These are phyloP conservation scores for Didymella exigua DNA, from an alignment of 2,329 filamentous ascomycete genomes.

Conservation along the genomic window DNA sequence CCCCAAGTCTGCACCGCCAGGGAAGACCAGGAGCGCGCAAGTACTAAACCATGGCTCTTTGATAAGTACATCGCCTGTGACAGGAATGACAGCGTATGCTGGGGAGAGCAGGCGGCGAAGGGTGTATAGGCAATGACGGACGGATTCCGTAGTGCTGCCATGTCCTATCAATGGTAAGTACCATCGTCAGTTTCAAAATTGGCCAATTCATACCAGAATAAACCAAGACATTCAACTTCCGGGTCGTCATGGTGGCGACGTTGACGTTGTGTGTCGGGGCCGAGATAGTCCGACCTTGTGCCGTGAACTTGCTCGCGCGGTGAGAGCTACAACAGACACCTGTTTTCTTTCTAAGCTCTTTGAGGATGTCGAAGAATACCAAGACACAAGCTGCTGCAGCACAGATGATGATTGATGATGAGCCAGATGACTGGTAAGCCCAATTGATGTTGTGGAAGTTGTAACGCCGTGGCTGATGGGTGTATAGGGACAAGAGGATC, in stretches of 20 bases:
- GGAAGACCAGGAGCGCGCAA: conserved; percentile 88
- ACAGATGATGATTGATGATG: conserved; percentile 70
- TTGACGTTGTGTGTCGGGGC: conserved; percentile 36
- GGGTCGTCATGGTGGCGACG: conserved; percentile 62
- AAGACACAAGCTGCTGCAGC: conserved; percentile 46
- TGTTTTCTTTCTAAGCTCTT: conserved; percentile 10
- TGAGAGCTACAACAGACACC: conserved; percentile 9
- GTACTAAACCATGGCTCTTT: conserved; percentile 90
- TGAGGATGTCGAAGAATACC: conserved; percentile 64
- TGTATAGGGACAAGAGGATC: conserved; percentile 89
- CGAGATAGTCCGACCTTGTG: conserved; percentile 37
- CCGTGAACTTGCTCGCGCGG: conserved; percentile 21
- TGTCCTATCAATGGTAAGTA: conserved; percentile 61
- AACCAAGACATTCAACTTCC: conserved; percentile 87
- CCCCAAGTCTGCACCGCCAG: conserved; percentile 90
- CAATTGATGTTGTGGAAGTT: conserved; percentile 26
- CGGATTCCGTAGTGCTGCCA: conserved; percentile 85
- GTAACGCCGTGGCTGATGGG: conserved; percentile 1
- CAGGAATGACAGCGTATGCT: conserved; percentile 89
- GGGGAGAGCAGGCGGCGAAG: conserved; percentile 84
- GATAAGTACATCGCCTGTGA: conserved; percentile 77
- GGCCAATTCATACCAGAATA: conserved; percentile 71
- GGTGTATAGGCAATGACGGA: conserved; percentile 86
- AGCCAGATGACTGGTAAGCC: conserved; percentile 91
- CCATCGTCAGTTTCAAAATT: not conserved